These are phyloP conservation scores for Funneliformis mosseae DNA, from an alignment of 192 early-diverging fungal genomes.

Conservation along the genomic window DNA sequence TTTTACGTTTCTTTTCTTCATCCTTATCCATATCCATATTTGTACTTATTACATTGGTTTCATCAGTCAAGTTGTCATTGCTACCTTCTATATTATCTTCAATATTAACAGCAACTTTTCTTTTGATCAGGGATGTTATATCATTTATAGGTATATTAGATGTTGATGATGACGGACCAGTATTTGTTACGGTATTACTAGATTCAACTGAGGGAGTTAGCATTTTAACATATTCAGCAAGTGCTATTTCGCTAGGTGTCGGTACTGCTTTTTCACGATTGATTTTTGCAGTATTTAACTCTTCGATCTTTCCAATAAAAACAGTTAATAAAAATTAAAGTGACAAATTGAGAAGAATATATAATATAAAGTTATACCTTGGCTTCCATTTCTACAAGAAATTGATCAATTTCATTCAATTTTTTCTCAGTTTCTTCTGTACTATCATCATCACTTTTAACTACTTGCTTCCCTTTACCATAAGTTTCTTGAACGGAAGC, in stretches of 20 bases:
- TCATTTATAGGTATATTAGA: constrained; percentile 47
- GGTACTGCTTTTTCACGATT: constrained; percentile 39
- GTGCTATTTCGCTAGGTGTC: constrained; percentile 31
- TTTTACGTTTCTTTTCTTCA: constrained; percentile 6
- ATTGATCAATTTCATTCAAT: constrained; percentile 59
- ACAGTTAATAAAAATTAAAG: constrained; percentile 1
- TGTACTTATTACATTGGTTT: not conserved
- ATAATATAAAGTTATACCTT: constrained; percentile 51
- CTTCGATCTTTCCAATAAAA: constrained; percentile 44
- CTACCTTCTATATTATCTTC: not conserved
- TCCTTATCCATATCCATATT: not conserved
- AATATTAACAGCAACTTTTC: constrained; percentile 38
- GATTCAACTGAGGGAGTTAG: constrained; percentile 1
- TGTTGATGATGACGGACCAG: constrained; percentile 26
- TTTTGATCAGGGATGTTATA: constrained; percentile 53
- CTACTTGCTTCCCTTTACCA: constrained; percentile 53
- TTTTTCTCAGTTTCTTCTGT: constrained; percentile 51
- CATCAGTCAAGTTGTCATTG: not conserved
- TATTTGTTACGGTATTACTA: constrained; percentile 1
- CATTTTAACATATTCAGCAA: constrained; percentile 20
- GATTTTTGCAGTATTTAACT: constrained; percentile 39
- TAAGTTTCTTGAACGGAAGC: constrained; percentile 27
- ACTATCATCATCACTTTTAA: constrained; percentile 36
- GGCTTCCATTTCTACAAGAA: constrained; percentile 65
- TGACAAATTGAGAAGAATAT: not conserved